Conservation (phyloP, 768 basidiomycete species). For the Panaeolus cyanescens region DNA sequence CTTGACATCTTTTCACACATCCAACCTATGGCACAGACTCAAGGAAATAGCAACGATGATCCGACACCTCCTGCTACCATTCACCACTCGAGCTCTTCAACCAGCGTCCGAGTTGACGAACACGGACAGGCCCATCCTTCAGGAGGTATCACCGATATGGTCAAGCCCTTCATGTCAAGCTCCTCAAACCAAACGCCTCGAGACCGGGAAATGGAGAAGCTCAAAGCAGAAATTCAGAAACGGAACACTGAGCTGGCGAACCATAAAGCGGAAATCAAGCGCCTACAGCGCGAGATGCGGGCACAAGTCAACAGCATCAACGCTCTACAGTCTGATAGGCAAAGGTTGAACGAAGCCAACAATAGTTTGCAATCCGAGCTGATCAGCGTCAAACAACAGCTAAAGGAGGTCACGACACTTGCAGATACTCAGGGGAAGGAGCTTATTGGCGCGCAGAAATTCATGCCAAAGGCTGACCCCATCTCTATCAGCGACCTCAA, state of each 20-base stretch:
- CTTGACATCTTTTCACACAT: background rate
- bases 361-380: conserved; percentile 9
- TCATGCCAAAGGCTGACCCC: conserved; percentile 41
- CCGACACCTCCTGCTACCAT: background rate
- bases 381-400: conserved; percentile 6
- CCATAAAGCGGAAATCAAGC: background rate
- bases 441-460: conserved; percentile 45
- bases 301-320: background rate
- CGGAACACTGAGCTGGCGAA: no score
- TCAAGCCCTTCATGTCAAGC: no score
- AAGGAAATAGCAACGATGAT: background rate
- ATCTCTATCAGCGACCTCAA: conserved; percentile 46
- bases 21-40: background rate
- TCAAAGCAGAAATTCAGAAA: no score
- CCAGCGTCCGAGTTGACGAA: no score
- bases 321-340: background rate
- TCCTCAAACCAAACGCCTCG: no score
- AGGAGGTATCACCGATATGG: no score
- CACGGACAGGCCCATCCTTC: no score
- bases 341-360: background rate
- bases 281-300: background rate
- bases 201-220: no score
- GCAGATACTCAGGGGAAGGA: conserved; percentile 40
- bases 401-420: conserved; percentile 14
- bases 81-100: background rate